Base-by-base conservation (phyloP, 345 rosid genomes). In the Litchi chinensis region DNA sequence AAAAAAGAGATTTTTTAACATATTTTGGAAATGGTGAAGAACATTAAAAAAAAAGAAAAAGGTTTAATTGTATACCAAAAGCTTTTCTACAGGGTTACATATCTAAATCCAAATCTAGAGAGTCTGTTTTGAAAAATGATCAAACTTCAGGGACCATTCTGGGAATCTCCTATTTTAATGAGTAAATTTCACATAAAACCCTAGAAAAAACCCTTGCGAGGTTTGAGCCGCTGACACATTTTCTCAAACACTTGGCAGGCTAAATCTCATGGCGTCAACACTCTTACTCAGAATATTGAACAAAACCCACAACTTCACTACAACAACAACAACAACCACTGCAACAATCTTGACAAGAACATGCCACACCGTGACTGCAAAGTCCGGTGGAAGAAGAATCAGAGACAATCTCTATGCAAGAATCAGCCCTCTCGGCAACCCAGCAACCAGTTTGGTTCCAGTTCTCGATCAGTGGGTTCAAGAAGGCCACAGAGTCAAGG, bases 391-490 rank as follows among this genome's bases (percentile, higher is more conserved):
- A 21, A 10, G 65, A 60, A 21, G 65, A 60, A 1, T 22, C 22
- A 66, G 54, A 39, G 77, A 71, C 75, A 46, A 77, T 62, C 87
- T 87, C 11, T 80, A 46, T 67, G 62, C 82, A 19, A 87, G 78
- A 78, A 82, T 87, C 63, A 74, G 74, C 68, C 83, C 84, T 57
- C 68, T 87, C 7, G 85, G 86, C 6, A 76, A 80, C 75, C 88
- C 90, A 22, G 54, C 26, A 24, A 71, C 64, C 50, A 80, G 84
- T 40, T 13, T 85, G 22, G 72, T 39, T 75, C 86, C 88, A 7
- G 84, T 85, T 26, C 84, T 87, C 70, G 86, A 85, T 56, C 73
- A 83, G 39, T 87, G 90, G 90, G 71, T 76, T 79, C 43, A 63
- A 70, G 85, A 83, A 44, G 85, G 85, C 19, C 77, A 32, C 19